phyloP scores from a whole-genome alignment of 257 asterid genomes.

The Mitragyna speciosa region DNA sequence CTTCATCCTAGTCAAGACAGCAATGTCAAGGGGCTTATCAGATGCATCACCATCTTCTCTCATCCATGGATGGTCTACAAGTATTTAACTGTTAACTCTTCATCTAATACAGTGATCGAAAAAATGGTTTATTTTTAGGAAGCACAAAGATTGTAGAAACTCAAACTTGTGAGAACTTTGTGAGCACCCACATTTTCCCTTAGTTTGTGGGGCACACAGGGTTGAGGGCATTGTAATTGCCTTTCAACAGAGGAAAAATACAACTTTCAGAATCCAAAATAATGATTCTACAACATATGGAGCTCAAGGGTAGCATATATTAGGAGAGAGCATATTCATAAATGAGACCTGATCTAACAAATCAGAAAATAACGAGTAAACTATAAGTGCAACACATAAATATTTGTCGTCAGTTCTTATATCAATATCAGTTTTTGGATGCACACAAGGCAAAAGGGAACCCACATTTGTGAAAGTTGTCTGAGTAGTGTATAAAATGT shows the following conservation, averaged over 20 bases:
- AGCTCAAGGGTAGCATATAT: neutral
- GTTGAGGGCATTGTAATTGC: neutral
- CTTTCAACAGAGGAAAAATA: neutral
- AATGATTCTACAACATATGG: neutral
- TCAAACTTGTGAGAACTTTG: neutral
- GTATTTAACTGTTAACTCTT: slow-evolving; percentile 13
- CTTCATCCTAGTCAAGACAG: slow-evolving; percentile 86
- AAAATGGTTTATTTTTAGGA: neutral
- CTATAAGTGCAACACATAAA: neutral
- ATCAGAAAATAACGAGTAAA: neutral
- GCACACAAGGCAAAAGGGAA: neutral
- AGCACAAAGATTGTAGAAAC: neutral
- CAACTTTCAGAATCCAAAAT: neutral
- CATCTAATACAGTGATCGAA: neutral
- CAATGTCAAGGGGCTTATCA: slow-evolving; percentile 85
- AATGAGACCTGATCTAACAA: neutral
- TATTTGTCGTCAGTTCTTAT: neutral
- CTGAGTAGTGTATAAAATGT: neutral
- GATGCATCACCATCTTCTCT: slow-evolving; percentile 97
- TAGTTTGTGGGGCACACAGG: neutral
- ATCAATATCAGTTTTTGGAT: neutral
- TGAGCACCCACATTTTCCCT: neutral
- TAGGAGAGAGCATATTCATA: neutral
- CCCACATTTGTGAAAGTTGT: neutral
- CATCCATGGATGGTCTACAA: slow-evolving; percentile 92